Evolutionary conservation across 495 filamentous ascomycete species (phyloP).

Genomic region (Aspergillus egyptiacus): DNA sequence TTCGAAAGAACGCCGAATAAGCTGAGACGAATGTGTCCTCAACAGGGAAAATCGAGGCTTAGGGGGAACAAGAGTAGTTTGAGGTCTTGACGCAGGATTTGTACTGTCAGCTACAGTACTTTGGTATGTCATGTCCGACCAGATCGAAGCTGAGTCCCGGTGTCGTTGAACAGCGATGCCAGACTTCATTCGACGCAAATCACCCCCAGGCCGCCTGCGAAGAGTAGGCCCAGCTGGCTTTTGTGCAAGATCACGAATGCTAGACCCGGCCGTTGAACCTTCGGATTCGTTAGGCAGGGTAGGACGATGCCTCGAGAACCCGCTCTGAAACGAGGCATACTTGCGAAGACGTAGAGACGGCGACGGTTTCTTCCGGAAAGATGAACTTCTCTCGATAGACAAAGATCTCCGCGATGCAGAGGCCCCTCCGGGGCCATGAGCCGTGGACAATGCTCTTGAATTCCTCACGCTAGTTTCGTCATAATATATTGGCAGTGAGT

Average conservation of each 20-base stretch:
- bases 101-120: slow-evolving; percentile 53
- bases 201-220: slow-evolving; percentile 80
- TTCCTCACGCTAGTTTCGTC: slow-evolving; percentile 20
- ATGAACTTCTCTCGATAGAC: slow-evolving; percentile 28
- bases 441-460: slow-evolving; percentile 12
- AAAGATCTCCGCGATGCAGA: slow-evolving; percentile 27
- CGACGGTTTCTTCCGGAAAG: slow-evolving; percentile 24
- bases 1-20: slow-evolving; percentile 83
- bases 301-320: slow-evolving; percentile 53
- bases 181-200: slow-evolving; percentile 73
- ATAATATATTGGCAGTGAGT: slow-evolving; percentile 31
- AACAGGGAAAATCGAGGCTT: slow-evolving; percentile 56
- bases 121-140: slow-evolving; percentile 62
- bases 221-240: slow-evolving; percentile 51
- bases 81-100: slow-evolving; percentile 26
- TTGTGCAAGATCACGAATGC: slow-evolving; percentile 32
- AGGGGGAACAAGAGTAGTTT: slow-evolving; percentile 32
- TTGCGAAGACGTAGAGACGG: slow-evolving; percentile 46
- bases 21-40: slow-evolving; percentile 67
- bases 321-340: slow-evolving; percentile 70
- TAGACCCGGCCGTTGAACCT: slow-evolving; percentile 41
- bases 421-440: slow-evolving; percentile 17
- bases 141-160: slow-evolving; percentile 62
- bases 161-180: slow-evolving; percentile 60
- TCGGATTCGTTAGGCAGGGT: slow-evolving; percentile 55